phyloP scores from a whole-genome alignment of 2,329 filamentous ascomycete species.

The Ophiostoma quercus region DNA sequence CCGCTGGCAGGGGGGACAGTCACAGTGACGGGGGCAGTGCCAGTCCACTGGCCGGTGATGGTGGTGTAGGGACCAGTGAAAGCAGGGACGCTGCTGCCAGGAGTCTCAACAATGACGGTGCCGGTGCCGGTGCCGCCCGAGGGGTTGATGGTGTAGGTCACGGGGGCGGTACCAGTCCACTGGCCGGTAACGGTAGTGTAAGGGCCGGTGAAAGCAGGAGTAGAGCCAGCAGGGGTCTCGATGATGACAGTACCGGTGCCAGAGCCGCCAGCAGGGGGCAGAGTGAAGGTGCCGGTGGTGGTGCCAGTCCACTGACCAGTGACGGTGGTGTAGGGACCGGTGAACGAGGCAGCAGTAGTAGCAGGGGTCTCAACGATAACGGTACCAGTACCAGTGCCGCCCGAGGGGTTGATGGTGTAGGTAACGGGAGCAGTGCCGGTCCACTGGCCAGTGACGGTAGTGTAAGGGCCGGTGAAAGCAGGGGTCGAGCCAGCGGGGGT shows the following conservation, averaged over 20 bases:
- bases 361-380: slow-evolving; percentile 23
- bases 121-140: not conserved
- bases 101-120: not conserved
- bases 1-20: slow-evolving; percentile 22
- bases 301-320: slow-evolving; percentile 23
- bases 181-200: slow-evolving; percentile 26
- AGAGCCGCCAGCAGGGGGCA: slow-evolving; percentile 20
- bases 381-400: slow-evolving; percentile 23
- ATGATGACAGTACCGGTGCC: slow-evolving; percentile 25
- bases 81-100: not conserved
- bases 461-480: slow-evolving; percentile 27
- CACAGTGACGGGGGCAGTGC: slow-evolving; percentile 18
- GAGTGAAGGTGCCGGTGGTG: slow-evolving; percentile 17
- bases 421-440: slow-evolving; percentile 21
- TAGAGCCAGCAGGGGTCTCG: slow-evolving; percentile 16
- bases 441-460: slow-evolving; percentile 27
- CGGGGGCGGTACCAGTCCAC: not conserved
- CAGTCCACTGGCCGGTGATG: slow-evolving; percentile 22
- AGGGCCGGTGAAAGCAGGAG: slow-evolving; percentile 26
- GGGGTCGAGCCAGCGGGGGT: slow-evolving; percentile 18
- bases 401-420: not conserved
- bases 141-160: not conserved
- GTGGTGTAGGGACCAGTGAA: slow-evolving; percentile 25
- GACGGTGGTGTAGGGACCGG: slow-evolving; percentile 24
- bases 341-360: not conserved